These are phyloP conservation scores for Guillardia theta DNA, from an alignment of 78 protist species.

Conservation along the genomic window DNA sequence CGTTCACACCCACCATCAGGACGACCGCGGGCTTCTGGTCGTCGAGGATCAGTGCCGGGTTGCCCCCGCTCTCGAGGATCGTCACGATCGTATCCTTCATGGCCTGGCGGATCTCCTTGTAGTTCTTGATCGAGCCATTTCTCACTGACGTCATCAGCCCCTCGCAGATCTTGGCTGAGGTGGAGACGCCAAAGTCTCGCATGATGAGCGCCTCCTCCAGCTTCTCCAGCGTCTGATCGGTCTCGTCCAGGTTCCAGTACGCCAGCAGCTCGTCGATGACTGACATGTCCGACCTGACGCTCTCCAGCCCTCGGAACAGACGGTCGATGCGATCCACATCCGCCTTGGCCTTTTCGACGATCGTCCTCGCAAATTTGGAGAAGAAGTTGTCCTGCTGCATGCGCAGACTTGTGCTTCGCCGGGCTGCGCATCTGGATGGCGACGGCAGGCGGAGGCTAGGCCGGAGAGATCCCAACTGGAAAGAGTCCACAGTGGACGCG, in stretches of 20 bases:
- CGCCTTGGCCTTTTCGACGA: slow-evolving; percentile 1
- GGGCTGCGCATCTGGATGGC: too few relatives aligned
- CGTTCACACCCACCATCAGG: slow-evolving; percentile 9
- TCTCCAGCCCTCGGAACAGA: neutral
- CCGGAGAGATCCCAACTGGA: too few relatives aligned
- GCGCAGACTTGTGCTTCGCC: too few relatives aligned
- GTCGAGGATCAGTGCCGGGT: neutral
- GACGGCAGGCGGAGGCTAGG: too few relatives aligned
- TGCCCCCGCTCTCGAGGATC: neutral
- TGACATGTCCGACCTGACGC: neutral
- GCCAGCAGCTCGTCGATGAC: neutral
- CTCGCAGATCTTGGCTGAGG: neutral
- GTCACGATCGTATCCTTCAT: neutral
- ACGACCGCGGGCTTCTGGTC: neutral
- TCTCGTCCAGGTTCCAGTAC: neutral
- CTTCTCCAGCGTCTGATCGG: slow-evolving; percentile 6
- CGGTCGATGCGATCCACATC: neutral
- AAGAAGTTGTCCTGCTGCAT: neutral
- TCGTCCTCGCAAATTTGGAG: neutral
- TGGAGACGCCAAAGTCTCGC: slow-evolving; percentile 9
- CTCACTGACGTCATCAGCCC: neutral
- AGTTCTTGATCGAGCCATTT: neutral
- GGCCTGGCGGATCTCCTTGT: neutral
- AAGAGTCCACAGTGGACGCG: too few relatives aligned
- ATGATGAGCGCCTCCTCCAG: slow-evolving; percentile 13